Evolutionary conservation across 106 monocot species (phyloP), one percentile per base, ranked within the genome.

Genomic region (Ottelia alismoides): DNA sequence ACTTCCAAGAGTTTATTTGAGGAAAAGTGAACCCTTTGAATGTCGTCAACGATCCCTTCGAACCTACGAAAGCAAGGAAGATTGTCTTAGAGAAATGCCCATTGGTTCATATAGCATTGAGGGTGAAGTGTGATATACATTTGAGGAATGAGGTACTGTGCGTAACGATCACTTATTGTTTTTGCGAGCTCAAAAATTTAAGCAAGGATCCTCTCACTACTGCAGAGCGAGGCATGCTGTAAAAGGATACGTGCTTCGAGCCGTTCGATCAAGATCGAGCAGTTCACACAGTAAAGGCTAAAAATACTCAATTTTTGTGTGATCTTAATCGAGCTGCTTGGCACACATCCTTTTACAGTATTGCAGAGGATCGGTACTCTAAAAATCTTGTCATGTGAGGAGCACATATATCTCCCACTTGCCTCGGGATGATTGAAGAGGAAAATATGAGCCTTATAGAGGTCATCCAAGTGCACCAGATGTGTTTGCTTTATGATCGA

Each of bases 391-490:
- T 88, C 79, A 59, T 79, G 53, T 20, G 79, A 79, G 46, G 88
- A 88, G 47, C 88, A 88, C 26, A 88, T 76, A 70, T 76, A 88
- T 49, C 88, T 70, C n/a, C 83, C 88, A 11, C 60, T 55, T 10
- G 88, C 83, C 25, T 74, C 66, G 0, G 83, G 76, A 19, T 65
- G 61, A 56, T 83, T 79, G 17, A 74, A 52, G 31, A 83, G 70
- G 59, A 66, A 70, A 14, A 74, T 79, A 20, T 79, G 73, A 14
- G 76, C 72, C 18, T 67, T 61, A 50, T 78, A 82, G 23, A 88
- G 70, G 56, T 88, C 88, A 59, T 83, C 88, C 56, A 83, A 61
- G 64, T 88, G 88, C 25, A 88, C 71, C 1, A 79, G 52, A 47
- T 88, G 88, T 25, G 64, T 3, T 27, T 59, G 76, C 52, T 79